Evolutionary conservation across 768 basidiomycete species (phyloP), one percentile per base, ranked within the genome.

Genomic region (Agrocybe pediades): DNA sequence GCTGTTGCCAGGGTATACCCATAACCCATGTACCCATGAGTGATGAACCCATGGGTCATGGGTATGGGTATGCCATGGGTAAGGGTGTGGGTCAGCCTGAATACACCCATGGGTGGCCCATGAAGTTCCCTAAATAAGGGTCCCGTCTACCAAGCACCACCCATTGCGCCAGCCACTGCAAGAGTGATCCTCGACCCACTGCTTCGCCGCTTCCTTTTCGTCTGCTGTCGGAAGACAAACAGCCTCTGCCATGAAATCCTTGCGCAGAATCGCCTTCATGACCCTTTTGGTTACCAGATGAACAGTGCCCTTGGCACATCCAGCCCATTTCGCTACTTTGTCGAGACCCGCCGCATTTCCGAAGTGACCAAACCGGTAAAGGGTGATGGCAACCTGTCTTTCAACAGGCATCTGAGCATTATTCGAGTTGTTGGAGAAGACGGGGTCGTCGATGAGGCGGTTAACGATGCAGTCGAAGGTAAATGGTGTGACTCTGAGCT

Each of bases 61-160:
- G n/a, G n/a, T n/a, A n/a, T n/a, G n/a, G n/a, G n/a, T n/a, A n/a
- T n/a, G n/a, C n/a, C n/a, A n/a, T n/a, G n/a, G n/a, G n/a, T n/a
- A n/a, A n/a, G n/a, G n/a, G n/a, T n/a, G n/a, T n/a, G n/a, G n/a
- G n/a, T n/a, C n/a, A n/a, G n/a, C n/a, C n/a, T n/a, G n/a, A n/a
- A n/a, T n/a, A n/a, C n/a, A n/a, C n/a, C n/a, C n/a, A n/a, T n/a
- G n/a, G n/a, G n/a, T n/a, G n/a, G n/a, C n/a, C n/a, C n/a, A n/a
- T n/a, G n/a, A n/a, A n/a, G n/a, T n/a, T n/a, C n/a, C n/a, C n/a
- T n/a, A n/a, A n/a, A n/a, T n/a, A n/a, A n/a, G 51, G 6, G 73
- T 76, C 1, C 76, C 75, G 61, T 78, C 74, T 30, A 71, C 71
- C 26, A 71, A 52, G 33, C 67, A 68, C 63, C 68, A 75, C 0